Evolutionary conservation across 2,329 filamentous ascomycete species (phyloP), one percentile per base, ranked within the genome.

Genomic region (Cordyceps farinosa): DNA sequence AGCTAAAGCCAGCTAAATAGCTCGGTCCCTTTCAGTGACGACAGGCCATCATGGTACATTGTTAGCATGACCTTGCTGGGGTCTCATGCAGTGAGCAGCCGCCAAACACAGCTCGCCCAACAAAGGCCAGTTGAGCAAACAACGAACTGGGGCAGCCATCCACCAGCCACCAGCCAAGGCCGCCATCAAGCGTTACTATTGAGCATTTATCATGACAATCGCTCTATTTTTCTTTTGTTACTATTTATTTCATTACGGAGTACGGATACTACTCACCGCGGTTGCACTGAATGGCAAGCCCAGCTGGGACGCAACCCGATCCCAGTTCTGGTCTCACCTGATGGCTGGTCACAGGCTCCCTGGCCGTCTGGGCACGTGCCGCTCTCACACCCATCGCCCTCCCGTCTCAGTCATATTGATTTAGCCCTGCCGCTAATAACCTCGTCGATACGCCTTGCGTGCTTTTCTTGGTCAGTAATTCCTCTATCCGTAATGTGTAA

Each of bases 281-380:
- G 42, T 47, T 22, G 32, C 42, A 57, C 11, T n/a, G 40, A 30
- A 57, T 47, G 40, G n/a, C 36, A 45, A 56, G 15, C 13, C n/a
- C 47, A 32, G 47, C 27, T 51, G 47, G 27, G 15, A 40, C 52
- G 17, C 15, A n/a, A 44, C 9, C n/a, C 40, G n/a, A 50, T 51
- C 45, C 45, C 44, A 50, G 44, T 22, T 59, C n/a, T 50, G 3
- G 34, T 27, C 56, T 51, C 56, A 59, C 56, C 56, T 59, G 45
- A 59, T 40, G 54, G 54, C 40, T 59, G 17, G 56, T 59, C 45
- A 51, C 34, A 59, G 56, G 45, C 34, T 38, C 56, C 34, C 40
- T 3, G 56, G 36, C 38, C 15, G 13, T 3, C 9, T 42, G 56
- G 56, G 56, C 56, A 59, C 56, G 56, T 59, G 56, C 56, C 56